Base-by-base conservation (phyloP, 225 moss, liverwort and hornwort genomes). In the Neckera pumila region DNA sequence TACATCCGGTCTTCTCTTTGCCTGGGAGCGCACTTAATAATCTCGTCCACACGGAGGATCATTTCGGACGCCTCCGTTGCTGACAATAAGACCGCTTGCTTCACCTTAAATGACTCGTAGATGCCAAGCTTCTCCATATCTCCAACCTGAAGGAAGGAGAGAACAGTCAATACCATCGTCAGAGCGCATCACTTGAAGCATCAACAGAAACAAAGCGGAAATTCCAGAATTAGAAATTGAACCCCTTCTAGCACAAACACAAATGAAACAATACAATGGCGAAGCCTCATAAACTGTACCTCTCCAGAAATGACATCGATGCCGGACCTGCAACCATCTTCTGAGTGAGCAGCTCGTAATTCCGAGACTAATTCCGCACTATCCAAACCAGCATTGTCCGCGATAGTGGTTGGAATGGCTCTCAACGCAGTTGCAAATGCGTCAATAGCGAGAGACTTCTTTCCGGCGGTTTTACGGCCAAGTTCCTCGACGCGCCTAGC, bases 31-130 rank as follows among this genome's bases (percentile, higher is more conserved):
- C 97, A 99, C 89, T 96, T 97, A 53, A 99, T 97, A 53, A 99
- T 99, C 95, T 99, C 99, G 74, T 99, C 99, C 82, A 99, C 99
- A 40, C 97, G 96, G 40, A 99, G 90, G 40, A 99, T 99, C 97
- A 99, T 99, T 89, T 99, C 97, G 60, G 99, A 89, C 17, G 97
- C 97, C 86, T 99, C 97, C 25, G 97, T 99, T 33, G 99, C 96
- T 51, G 99, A 99, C 56, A 97, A 84, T 12, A 99, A 61, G 19
- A 99, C 94, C 8, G 99, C 99, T 87, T 97, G 99, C 91, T 99
- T 99, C 91, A 99, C 99, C 93, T 97, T 97, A 72, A 99, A 99
- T 3, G 99, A 90, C 93, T 99, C 96, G 33, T 96, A 99, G 85
- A 99, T 97, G 40, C 99, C 99, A 31, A 96, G 95, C 82, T 92